These are phyloP conservation scores for Boletus rufocinnamomeus DNA, from an alignment of 768 basidiomycete species.

Conservation along the genomic window DNA sequence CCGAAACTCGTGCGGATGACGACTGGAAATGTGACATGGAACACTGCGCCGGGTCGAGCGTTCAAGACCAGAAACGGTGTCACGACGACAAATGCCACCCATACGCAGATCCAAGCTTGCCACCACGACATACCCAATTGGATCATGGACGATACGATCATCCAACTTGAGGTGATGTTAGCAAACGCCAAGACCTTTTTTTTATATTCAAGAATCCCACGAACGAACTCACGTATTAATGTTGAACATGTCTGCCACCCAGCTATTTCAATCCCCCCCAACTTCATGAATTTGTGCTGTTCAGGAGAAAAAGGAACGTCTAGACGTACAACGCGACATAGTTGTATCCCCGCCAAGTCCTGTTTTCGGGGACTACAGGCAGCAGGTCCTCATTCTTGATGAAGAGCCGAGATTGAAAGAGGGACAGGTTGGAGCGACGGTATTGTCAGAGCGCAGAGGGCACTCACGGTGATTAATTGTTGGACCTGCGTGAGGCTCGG, in stretches of 20 bases:
- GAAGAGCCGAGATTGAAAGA: constrained; percentile 19
- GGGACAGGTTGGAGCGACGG: constrained; percentile 1
- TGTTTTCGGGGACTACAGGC: constrained; percentile 63
- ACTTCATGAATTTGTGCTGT: background rate
- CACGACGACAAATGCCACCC: constrained; percentile 59
- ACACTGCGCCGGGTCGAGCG: constrained; percentile 74
- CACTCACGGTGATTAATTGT: constrained; percentile 57
- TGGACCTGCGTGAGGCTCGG: constrained; percentile 54
- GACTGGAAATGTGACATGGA: constrained; percentile 77
- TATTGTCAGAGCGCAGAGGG: constrained; percentile 4
- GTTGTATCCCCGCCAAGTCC: constrained; percentile 67
- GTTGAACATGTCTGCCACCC: constrained; percentile 82
- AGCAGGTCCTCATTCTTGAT: constrained; percentile 71
- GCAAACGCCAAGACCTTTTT: background rate
- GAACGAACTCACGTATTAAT: constrained; percentile 62
- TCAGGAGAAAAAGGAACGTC: background rate
- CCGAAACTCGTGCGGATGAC: constrained; percentile 78
- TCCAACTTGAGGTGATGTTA: constrained; percentile 50
- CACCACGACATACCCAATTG: constrained; percentile 76
- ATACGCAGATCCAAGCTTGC: constrained; percentile 84
- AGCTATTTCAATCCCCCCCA: constrained; percentile 44
- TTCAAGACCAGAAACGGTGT: constrained; percentile 77
- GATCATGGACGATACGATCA: constrained; percentile 77
- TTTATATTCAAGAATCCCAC: background rate
- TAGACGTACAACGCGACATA: constrained; percentile 62